These are phyloP conservation scores for Lactarius sp. DNA, from an alignment of 768 basidiomycete species.

Conservation along the genomic window DNA sequence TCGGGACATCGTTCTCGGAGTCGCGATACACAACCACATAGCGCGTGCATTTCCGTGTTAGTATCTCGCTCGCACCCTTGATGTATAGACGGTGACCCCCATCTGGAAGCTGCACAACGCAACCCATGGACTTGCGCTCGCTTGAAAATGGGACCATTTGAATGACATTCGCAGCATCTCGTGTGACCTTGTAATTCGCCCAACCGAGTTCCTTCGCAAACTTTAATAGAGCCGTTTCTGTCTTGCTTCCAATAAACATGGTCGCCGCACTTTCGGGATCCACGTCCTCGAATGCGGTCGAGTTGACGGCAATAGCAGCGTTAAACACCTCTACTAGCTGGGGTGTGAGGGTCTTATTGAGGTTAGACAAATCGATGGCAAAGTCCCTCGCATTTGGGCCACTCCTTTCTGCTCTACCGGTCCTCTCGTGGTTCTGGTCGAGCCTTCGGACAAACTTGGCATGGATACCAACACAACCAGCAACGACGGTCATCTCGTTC, in stretches of 20 bases:
- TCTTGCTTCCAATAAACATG: constrained; percentile 88
- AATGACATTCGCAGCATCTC: constrained; percentile 56
- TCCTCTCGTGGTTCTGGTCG: constrained; percentile 61
- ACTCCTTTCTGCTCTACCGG: constrained; percentile 60
- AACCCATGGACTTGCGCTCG: constrained; percentile 92
- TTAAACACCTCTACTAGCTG: constrained; percentile 68
- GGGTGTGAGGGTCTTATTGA: constrained; percentile 60
- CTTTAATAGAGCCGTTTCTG: constrained; percentile 84
- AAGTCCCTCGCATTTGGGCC: constrained; percentile 57
- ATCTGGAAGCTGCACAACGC: constrained; percentile 60
- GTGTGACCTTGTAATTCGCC: constrained; percentile 60
- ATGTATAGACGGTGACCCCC: constrained; percentile 66
- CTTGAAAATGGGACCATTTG: constrained; percentile 95
- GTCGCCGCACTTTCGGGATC: constrained; percentile 54
- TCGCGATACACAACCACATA: constrained; percentile 66
- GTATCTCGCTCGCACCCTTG: constrained; percentile 94
- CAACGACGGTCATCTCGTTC: constrained; percentile 94
- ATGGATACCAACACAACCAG: constrained; percentile 89
- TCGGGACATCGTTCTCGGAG: constrained; percentile 29
- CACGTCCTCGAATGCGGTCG: constrained; percentile 87
- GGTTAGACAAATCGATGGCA: constrained; percentile 71
- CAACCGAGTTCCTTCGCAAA: constrained; percentile 81
- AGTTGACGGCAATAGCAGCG: constrained; percentile 84
- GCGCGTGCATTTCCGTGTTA: constrained; percentile 66
- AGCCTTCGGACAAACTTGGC: constrained; percentile 88